These are phyloP conservation scores for Cryphonectria radicalis DNA, from an alignment of 2,329 filamentous ascomycete genomes.

Conservation along the genomic window DNA sequence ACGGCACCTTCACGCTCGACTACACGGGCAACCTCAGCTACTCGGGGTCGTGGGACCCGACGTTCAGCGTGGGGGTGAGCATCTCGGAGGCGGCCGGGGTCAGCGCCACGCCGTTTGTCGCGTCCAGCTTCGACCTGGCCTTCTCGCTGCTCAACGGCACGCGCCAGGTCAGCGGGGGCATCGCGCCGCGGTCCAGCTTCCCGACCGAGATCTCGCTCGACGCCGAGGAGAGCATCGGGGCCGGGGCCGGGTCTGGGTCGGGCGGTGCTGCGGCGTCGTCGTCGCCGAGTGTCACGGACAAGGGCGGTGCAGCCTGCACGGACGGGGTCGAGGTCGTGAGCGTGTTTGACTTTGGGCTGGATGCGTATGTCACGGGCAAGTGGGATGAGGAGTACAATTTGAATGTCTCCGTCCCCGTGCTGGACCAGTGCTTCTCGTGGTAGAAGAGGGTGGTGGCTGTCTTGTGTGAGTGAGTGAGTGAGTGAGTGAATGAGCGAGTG, in stretches of 20 bases:
- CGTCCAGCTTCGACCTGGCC: constrained; percentile 32
- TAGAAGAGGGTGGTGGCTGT: neutral
- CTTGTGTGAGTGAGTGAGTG: no score
- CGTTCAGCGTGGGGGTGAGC: constrained; percentile 28
- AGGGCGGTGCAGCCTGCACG: constrained; percentile 30
- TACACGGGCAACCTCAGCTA: constrained; percentile 35
- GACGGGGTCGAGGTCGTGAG: constrained; percentile 35
- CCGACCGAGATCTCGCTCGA: constrained; percentile 35
- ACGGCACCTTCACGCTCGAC: constrained; percentile 36
- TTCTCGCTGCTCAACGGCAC: constrained; percentile 35
- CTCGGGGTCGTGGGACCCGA: constrained; percentile 31
- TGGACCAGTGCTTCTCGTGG: constrained; percentile 36
- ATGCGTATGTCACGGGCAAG: constrained; percentile 35
- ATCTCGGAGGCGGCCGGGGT: constrained; percentile 32
- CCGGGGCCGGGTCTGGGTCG: constrained; percentile 2
- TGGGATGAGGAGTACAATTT: constrained; percentile 36
- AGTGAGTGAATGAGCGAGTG: neutral
- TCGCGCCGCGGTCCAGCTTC: constrained; percentile 36
- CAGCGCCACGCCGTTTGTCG: constrained; percentile 34
- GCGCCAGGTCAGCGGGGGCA: constrained; percentile 34
- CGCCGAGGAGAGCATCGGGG: constrained; percentile 32
- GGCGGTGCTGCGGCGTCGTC: neutral
- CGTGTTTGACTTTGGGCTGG: constrained; percentile 36
- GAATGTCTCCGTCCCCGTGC: constrained; percentile 35
- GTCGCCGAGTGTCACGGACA: constrained; percentile 35